Conservation (phyloP, 2,329 filamentous ascomycete genomes). For the Alternaria burnsii region DNA sequence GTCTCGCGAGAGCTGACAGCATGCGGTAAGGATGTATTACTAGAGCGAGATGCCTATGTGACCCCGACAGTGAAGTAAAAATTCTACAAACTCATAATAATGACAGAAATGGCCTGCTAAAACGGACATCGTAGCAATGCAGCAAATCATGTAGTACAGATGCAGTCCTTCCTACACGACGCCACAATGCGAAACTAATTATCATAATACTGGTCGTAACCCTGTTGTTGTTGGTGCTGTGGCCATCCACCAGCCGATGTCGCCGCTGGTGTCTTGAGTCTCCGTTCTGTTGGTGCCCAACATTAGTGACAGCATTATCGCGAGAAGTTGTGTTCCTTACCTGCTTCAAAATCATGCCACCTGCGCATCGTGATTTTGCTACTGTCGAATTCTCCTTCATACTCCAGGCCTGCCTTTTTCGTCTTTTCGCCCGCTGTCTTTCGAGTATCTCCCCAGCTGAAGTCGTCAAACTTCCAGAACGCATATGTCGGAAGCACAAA, state of each 20-base stretch:
- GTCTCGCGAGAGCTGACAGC: slow-evolving; percentile 7
- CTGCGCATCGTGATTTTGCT: slow-evolving; percentile 99
- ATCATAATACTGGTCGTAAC: slow-evolving; percentile 52
- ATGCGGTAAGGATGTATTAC: slow-evolving; percentile 21
- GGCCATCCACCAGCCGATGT: slow-evolving; percentile 48
- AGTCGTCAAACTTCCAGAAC: slow-evolving; percentile 99
- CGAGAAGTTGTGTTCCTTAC: slow-evolving; percentile 51
- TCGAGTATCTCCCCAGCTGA: slow-evolving; percentile 97
- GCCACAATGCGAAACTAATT: slow-evolving; percentile 46
- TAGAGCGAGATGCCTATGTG: slow-evolving; percentile 9
- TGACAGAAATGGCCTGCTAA: slow-evolving; percentile 12
- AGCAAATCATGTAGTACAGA: slow-evolving; percentile 38
- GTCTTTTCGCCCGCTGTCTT: slow-evolving; percentile 92
- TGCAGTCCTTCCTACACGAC: slow-evolving; percentile 36
- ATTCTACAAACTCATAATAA: slow-evolving; percentile 14
- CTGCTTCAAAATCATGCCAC: slow-evolving; percentile 91
- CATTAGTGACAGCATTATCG: slow-evolving; percentile 39
- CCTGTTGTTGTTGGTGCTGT: slow-evolving; percentile 48
- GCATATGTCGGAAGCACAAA: slow-evolving; percentile 93
- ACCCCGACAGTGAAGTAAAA: neutral
- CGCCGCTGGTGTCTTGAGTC: slow-evolving; percentile 50
- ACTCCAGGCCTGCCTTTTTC: slow-evolving; percentile 85
- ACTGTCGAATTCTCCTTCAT: slow-evolving; percentile 96
- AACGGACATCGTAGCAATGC: slow-evolving; percentile 37
- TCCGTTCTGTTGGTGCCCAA: slow-evolving; percentile 49